Evolutionary conservation across 106 monocot species (phyloP).

Genomic region (Dendrobium huoshanense): DNA sequence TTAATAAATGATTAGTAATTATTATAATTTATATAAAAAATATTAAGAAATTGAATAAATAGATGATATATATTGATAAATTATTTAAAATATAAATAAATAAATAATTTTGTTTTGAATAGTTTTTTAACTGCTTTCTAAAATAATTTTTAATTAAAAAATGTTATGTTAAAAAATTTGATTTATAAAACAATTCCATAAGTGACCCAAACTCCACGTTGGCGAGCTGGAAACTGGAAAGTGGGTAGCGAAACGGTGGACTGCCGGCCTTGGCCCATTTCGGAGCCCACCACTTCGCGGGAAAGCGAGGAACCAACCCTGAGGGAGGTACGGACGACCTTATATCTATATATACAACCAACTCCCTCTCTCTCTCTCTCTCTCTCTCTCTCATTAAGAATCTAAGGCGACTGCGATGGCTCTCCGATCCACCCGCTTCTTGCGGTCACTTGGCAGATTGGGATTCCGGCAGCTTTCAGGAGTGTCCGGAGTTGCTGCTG

Average conservation of each 20-base stretch:
- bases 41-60: no score
- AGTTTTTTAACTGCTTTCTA: no score
- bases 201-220: not conserved
- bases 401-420: slow-evolving; percentile 4
- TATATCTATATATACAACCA: not conserved
- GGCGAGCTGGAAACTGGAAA: not conserved
- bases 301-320: not conserved
- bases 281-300: not conserved
- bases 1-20: no score
- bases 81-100: no score
- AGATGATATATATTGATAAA: no score
- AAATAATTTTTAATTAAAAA: no score
- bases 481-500: not conserved
- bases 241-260: not conserved
- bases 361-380: not conserved
- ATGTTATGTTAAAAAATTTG: no score
- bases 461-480: not conserved
- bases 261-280: not conserved
- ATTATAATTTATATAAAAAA: no score
- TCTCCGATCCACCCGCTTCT: not conserved
- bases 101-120: no score
- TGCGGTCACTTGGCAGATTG: not conserved
- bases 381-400: not conserved
- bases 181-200: no score
- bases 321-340: not conserved